Conservation (phyloP, 345 rosid genomes). For the sweet orange (Citrus sinensis) region DVS_A1.0 CM039165.1:31378501-31379000, state of each 20-base stretch:
- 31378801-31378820: conserved; percentile 46
- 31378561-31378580: background rate
- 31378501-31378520: background rate
- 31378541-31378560: background rate
- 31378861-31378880: conserved; percentile 86
- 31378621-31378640: conserved; percentile 80
- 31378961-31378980: conserved; percentile 89
- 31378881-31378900: conserved; percentile 94
- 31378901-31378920: conserved; percentile 86
- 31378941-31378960: conserved; percentile 85
- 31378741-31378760: background rate
- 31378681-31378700: conserved; percentile 93
- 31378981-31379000: conserved; percentile 44
- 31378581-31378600: background rate
- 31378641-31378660: conserved; percentile 98
- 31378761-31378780: conserved; percentile 6
- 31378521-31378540: background rate
- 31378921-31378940: conserved; percentile 85
- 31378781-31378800: background rate
- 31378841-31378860: conserved; percentile 96
- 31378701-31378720: conserved; percentile 77
- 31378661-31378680: conserved; percentile 91
- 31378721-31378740: conserved; percentile 3
- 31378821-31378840: conserved; percentile 86
- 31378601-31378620: conserved; percentile 88